Percentiles rank a stretch among this genome's conserved stretches.
Evolutionary conservation across 2,329 filamentous ascomycete species (phyloP).

Genomic region (Fusarium sarcochroum): DNA sequence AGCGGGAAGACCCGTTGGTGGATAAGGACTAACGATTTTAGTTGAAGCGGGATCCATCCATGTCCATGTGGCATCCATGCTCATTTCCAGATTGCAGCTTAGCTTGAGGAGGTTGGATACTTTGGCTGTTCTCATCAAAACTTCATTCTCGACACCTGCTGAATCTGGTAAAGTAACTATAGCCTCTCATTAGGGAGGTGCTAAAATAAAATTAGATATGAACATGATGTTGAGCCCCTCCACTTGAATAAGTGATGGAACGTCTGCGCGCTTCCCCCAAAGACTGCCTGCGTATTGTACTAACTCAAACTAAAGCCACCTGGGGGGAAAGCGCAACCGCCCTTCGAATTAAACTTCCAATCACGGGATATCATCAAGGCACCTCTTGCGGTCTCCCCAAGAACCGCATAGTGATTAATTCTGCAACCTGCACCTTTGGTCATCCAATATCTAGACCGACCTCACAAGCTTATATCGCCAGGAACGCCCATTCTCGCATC

Average conservation of each 20-base stretch:
- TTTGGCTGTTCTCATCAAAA: no score
- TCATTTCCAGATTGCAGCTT: conserved; percentile 26
- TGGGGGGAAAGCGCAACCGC: conserved; percentile 21
- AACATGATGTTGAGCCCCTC: conserved; percentile 5
- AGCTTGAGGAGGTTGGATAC: no score
- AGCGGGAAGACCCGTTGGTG: conserved; percentile 31
- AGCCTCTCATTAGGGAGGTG: neutral
- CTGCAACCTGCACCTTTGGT: conserved; percentile 23
- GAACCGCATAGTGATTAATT: conserved; percentile 26
- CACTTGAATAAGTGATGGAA: neutral
- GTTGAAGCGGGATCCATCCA: conserved; percentile 13
- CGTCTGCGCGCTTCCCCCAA: conserved; percentile 2
- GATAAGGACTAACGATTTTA: conserved; percentile 23
- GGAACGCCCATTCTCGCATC: conserved; percentile 18
- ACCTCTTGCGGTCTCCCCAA: conserved; percentile 8
- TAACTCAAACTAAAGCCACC: conserved; percentile 15
- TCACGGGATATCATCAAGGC: conserved; percentile 20
- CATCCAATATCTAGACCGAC: conserved; percentile 16
- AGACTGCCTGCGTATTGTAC: conserved; percentile 6
- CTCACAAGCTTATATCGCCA: conserved; percentile 30
- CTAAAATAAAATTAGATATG: conserved; percentile 12
- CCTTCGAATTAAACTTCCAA: conserved; percentile 26
- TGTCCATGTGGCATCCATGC: conserved; percentile 39
- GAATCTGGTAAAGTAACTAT: conserved; percentile 4
- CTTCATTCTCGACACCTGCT: neutral